Conservation (phyloP, 1,139 yeast genomes). For the Geotrichum candidum region DNA sequence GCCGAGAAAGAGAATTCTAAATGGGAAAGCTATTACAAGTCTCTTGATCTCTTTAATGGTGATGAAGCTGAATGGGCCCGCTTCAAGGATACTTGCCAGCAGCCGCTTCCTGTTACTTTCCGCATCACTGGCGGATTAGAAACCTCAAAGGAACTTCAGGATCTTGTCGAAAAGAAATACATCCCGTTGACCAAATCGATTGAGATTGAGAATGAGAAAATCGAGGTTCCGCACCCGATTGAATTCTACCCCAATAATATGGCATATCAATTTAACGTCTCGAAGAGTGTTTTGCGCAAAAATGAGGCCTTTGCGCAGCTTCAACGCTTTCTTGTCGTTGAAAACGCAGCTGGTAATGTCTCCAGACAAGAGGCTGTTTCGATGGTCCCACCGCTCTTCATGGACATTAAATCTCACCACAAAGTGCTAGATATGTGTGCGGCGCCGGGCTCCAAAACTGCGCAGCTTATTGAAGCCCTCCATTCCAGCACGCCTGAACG, state of each 20-base stretch:
- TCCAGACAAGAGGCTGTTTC: slow-evolving; percentile 98
- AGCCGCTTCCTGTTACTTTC: slow-evolving; percentile 83
- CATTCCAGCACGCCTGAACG: slow-evolving; percentile 29
- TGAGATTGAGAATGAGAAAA: too few relatives aligned
- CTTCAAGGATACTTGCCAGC: slow-evolving; percentile 74
- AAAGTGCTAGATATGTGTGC: slow-evolving; percentile 96
- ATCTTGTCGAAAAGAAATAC: slow-evolving; percentile 37
- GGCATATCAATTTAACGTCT: slow-evolving; percentile 91
- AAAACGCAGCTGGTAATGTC: slow-evolving; percentile 94
- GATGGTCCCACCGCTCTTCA: slow-evolving; percentile 93
- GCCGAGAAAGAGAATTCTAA: slow-evolving; percentile 38
- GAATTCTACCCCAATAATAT: slow-evolving; percentile 81
- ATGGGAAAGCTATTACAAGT: slow-evolving; percentile 84
- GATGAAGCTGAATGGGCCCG: slow-evolving; percentile 57
- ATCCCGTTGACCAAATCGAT: slow-evolving; percentile 38
- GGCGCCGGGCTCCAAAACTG: slow-evolving; percentile 98
- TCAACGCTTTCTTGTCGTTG: slow-evolving; percentile 86
- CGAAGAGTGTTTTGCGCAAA: slow-evolving; percentile 84
- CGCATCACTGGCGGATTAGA: slow-evolving; percentile 65
- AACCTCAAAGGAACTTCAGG: slow-evolving; percentile 49
- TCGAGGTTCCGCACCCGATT: slow-evolving; percentile 49
- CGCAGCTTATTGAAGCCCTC: slow-evolving; percentile 82
- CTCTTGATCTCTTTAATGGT: slow-evolving; percentile 55
- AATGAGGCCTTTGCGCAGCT: slow-evolving; percentile 80
- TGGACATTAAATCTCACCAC: slow-evolving; percentile 88